Percentiles rank a stretch among this genome's conserved stretches.
Conservation (phyloP, 2,329 filamentous ascomycete genomes). For the Sporothrix humicola region DNA sequence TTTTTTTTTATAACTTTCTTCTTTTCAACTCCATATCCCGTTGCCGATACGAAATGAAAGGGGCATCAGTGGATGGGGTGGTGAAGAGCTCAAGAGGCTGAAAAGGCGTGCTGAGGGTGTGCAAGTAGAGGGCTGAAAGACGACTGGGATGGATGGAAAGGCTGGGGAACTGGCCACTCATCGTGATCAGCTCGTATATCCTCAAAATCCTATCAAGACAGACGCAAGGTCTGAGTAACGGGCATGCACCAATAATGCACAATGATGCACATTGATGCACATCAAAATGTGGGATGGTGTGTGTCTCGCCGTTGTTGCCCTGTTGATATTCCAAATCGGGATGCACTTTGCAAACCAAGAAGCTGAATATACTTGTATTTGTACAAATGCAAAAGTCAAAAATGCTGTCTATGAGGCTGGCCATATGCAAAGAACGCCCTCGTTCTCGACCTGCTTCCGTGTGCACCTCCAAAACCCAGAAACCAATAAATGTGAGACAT, state of each 20-base stretch:
- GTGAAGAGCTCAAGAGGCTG: not conserved
- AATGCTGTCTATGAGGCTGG: not conserved
- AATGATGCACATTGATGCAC: not conserved
- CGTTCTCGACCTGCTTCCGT: not conserved
- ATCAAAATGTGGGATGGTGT: not conserved
- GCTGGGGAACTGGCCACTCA: not conserved
- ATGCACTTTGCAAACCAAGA: not conserved
- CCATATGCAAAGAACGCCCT: not conserved
- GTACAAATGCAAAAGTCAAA: not conserved
- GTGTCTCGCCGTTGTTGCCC: not conserved
- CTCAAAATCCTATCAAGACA: not conserved
- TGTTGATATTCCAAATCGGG: not conserved
- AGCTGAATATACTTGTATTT: not conserved
- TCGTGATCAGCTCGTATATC: constrained; percentile 13
- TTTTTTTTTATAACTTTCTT: not conserved
- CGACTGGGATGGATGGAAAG: not conserved
- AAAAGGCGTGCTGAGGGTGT: not conserved
- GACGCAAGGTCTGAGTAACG: constrained; percentile 4
- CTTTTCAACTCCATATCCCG: not conserved
- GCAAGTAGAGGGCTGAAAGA: not conserved
- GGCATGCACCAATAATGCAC: not conserved
- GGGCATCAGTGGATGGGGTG: not conserved
- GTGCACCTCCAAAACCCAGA: not conserved
- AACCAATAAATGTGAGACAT: constrained; percentile 29
- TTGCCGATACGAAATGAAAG: not conserved